phyloP scores from a whole-genome alignment of 345 rosid species.

The Pistacia integerrima region DNA sequence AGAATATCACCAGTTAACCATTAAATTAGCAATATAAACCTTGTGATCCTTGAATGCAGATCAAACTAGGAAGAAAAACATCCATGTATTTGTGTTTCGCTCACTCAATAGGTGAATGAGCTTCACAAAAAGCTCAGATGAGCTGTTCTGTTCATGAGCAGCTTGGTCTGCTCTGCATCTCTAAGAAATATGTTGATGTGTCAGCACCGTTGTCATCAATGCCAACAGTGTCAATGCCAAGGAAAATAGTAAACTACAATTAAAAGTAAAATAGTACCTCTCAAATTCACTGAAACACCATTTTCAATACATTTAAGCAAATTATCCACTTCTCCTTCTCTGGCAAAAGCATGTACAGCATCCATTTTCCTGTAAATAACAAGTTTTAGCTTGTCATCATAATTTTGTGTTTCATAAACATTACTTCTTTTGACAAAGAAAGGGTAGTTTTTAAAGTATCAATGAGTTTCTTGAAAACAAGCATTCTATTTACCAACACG shows the following conservation, averaged over 20 bases:
- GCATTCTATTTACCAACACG: background rate
- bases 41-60: background rate
- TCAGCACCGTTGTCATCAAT: background rate
- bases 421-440: background rate
- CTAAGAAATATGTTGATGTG: background rate
- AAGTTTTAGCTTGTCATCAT: constrained; percentile 6
- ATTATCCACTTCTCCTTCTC: constrained; percentile 84
- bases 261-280: constrained; percentile 40
- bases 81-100: background rate
- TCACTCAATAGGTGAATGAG: background rate
- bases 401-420: background rate
- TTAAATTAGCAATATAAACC: constrained; percentile 6
- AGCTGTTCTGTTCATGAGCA: background rate
- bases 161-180: background rate
- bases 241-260: background rate
- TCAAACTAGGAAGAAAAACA: background rate
- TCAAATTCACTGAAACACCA: constrained; percentile 69
- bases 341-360: constrained; percentile 83
- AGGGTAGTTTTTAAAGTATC: background rate
- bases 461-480: background rate
- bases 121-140: background rate
- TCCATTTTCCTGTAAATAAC: constrained; percentile 70
- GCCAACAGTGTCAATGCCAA: background rate
- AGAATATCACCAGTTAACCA: constrained; percentile 30
- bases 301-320: constrained; percentile 68